phyloP scores from a whole-genome alignment of 441 rosid genomes.

The Croton laevigatus region DNA sequence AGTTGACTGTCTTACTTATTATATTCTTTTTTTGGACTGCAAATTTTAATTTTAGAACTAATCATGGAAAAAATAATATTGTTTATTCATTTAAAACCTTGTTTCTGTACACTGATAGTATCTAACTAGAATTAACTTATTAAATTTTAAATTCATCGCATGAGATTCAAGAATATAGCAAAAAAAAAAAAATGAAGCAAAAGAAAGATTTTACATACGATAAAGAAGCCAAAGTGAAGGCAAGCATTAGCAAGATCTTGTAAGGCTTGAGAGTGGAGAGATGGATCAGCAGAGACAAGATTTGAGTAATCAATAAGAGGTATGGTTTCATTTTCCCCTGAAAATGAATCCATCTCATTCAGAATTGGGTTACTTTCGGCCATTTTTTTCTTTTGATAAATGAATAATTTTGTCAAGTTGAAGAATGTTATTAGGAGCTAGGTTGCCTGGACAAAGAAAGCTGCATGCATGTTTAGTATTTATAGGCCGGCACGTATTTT shows the following conservation, averaged over 20 bases:
- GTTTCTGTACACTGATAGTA: too few species aligned
- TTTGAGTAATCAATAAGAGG: constrained; percentile 20
- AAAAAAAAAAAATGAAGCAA: not conserved
- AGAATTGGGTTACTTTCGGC: not conserved
- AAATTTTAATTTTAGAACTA: too few species aligned
- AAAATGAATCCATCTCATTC: not conserved
- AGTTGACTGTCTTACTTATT: too few species aligned
- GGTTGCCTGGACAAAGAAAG: not conserved
- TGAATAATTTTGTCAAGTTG: not conserved
- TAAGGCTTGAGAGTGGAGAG: constrained; percentile 1
- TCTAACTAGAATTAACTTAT: too few species aligned
- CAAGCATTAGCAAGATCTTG: constrained; percentile 9
- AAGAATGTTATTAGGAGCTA: not conserved
- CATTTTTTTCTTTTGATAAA: too few species aligned
- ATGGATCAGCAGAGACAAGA: constrained; percentile 9
- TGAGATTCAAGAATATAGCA: too few species aligned
- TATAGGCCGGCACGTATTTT: too few species aligned
- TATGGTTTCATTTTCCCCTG: not conserved
- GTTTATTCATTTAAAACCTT: too few species aligned
- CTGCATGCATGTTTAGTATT: too few species aligned
- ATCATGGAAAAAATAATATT: too few species aligned
- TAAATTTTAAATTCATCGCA: too few species aligned
- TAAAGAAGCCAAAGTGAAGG: constrained; percentile 18
- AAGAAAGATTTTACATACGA: not conserved
- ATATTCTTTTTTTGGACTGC: too few species aligned